Evolutionary conservation across 2,329 filamentous ascomycete genomes (phyloP).

Genomic region (Pezicula carpinea): DNA sequence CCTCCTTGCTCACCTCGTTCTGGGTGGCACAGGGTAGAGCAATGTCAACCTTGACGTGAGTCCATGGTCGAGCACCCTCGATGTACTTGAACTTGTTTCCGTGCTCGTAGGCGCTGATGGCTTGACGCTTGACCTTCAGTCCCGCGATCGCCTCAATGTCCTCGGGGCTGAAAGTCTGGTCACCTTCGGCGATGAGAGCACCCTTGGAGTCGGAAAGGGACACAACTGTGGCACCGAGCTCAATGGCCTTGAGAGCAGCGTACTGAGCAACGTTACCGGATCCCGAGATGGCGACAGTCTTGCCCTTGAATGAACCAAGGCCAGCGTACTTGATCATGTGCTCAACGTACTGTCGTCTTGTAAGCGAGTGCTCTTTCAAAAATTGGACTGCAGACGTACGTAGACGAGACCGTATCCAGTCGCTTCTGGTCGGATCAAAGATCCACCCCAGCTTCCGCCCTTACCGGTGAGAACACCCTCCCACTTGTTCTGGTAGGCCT

Average conservation of each 20-base stretch:
- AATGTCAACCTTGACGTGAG: slow-evolving; percentile 84
- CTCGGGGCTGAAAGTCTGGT: slow-evolving; percentile 69
- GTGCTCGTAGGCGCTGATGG: slow-evolving; percentile 68
- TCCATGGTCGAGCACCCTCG: slow-evolving; percentile 84
- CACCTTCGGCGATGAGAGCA: slow-evolving; percentile 68
- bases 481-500: slow-evolving; percentile 82
- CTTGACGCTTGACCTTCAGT: slow-evolving; percentile 82
- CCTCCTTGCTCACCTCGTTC: slow-evolving; percentile 92
- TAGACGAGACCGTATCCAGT: slow-evolving; percentile 96
- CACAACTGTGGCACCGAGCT: slow-evolving; percentile 88
- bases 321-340: slow-evolving; percentile 94
- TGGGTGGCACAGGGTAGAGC: slow-evolving; percentile 92
- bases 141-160: slow-evolving; percentile 74
- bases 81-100: slow-evolving; percentile 76
- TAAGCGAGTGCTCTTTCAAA: neutral
- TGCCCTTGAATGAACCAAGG: slow-evolving; percentile 80
- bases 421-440: slow-evolving; percentile 90
- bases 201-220: slow-evolving; percentile 94
- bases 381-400: slow-evolving; percentile 37
- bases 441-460: slow-evolving; percentile 88
- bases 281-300: slow-evolving; percentile 92
- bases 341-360: slow-evolving; percentile 61
- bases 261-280: slow-evolving; percentile 98
- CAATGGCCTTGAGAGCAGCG: slow-evolving; percentile 91
- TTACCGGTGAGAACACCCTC: slow-evolving; percentile 97